Evolutionary conservation across 108 stramenopile genomes (phyloP).

Genomic region (Cyclostephanos tholiformis): DNA sequence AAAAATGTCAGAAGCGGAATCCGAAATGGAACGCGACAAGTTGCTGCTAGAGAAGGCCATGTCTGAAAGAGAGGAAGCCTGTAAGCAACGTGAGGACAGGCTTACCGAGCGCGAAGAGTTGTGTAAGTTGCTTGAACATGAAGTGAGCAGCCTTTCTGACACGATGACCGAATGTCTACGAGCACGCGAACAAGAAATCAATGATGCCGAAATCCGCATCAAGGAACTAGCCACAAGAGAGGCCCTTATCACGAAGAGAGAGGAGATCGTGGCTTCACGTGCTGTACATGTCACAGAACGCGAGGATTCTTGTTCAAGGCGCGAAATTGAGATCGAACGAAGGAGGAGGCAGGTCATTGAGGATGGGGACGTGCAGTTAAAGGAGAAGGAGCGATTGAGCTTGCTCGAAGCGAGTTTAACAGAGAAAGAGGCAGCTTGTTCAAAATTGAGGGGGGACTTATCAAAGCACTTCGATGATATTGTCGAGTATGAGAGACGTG

Average conservation of each 20-base stretch:
- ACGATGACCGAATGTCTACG: constrained; percentile 32
- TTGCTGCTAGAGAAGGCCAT: neutral
- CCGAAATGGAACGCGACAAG: neutral
- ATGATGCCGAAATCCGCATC: constrained; percentile 38
- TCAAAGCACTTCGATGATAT: constrained; percentile 7
- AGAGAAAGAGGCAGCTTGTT: constrained; percentile 28
- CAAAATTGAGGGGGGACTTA: constrained; percentile 15
- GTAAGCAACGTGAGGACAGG: neutral
- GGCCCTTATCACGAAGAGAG: constrained; percentile 11
- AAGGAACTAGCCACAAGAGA: constrained; percentile 39
- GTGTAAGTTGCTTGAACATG: constrained; percentile 14
- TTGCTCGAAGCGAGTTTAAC: constrained; percentile 14
- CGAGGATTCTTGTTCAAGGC: constrained; percentile 14
- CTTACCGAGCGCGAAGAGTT: constrained; percentile 6
- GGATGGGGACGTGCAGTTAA: neutral
- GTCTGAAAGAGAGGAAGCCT: neutral
- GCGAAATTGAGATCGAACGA: constrained; percentile 22
- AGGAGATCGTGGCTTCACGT: constrained; percentile 14
- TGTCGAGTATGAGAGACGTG: constrained; percentile 19
- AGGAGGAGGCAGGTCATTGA: constrained; percentile 20
- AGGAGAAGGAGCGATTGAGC: constrained; percentile 24
- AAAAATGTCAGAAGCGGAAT: neutral
- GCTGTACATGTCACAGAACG: constrained; percentile 12
- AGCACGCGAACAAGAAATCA: constrained; percentile 29
- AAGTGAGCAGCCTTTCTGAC: constrained; percentile 27